Base-by-base conservation (phyloP, 2,329 filamentous ascomycete genomes). In the Curvularia sp. region DNA sequence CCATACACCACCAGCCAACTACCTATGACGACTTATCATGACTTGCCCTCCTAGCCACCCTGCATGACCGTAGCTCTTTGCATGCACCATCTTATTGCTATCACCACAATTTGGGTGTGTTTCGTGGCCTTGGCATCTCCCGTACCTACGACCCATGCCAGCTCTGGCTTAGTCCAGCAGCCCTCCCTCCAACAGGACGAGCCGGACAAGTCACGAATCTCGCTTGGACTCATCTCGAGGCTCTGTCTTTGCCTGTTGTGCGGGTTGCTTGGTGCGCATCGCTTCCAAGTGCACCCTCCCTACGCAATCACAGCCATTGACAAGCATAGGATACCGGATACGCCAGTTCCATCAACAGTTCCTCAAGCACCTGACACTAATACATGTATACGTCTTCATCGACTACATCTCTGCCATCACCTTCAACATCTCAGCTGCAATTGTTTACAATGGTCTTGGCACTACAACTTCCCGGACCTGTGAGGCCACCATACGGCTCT, bases 391-490 rank as follows among this genome's bases (percentile, higher is more conserved):
- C 8, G 69, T 79, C 28, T 63, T 75, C 18, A 26, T 71, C 4
- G 70, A 78, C 1, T 79, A 77, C 62, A 31, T 75, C 15, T 55
- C 75, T 24, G 73, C 74, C 20, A 72, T 79, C 41, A 57, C 57
- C 1, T 80, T 79, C 49, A 67, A 78, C 20, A 42, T 71, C 26
- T 65, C 75, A 1, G 67, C 73, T n/a, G 69, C 75, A 1, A 53
- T 79, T 15, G 55, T 78, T 0, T 65, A 76, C 22, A 69, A 58
- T 35, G 75, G 74, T 0, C 60, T 78, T 2, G 71, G 73, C 6
- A 56, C 78, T 1, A 57, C 57, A 1, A 63, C 72, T 5, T 15
- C 54, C 2, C 33, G 41, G 3, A 58, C 65, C 15, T 81, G 79
- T 57, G 65, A 66, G n/a, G 63, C 64, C 1, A 73, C 75, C 1